Evolutionary conservation across 2,329 filamentous ascomycete genomes (phyloP).

Genomic region (Hymenoscyphus infarciens): DNA sequence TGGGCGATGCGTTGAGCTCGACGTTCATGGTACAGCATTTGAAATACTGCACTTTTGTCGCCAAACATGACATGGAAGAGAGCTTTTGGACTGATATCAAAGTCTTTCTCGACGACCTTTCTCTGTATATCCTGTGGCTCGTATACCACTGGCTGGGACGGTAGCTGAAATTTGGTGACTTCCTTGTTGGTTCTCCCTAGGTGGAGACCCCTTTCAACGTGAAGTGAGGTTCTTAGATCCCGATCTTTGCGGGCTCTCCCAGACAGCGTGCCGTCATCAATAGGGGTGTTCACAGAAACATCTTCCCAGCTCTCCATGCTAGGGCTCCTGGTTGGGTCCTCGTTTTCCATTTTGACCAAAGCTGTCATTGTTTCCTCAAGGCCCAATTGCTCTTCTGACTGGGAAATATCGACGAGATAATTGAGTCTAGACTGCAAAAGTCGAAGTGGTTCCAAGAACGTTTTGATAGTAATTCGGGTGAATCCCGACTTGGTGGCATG

Average conservation of each 20-base stretch:
- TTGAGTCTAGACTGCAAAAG: slow-evolving; percentile 82
- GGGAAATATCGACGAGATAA: slow-evolving; percentile 76
- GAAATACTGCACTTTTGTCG: slow-evolving; percentile 92
- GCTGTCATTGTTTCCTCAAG: slow-evolving; percentile 68
- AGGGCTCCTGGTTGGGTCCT: slow-evolving; percentile 58
- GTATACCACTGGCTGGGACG: slow-evolving; percentile 75
- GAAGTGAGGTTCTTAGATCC: slow-evolving; percentile 54
- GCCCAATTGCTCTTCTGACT: slow-evolving; percentile 65
- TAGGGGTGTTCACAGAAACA: slow-evolving; percentile 56
- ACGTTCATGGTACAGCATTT: slow-evolving; percentile 81
- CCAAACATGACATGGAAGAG: slow-evolving; percentile 96
- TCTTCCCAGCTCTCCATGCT: slow-evolving; percentile 93
- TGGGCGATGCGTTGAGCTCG: slow-evolving; percentile 77
- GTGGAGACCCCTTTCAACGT: slow-evolving; percentile 60
- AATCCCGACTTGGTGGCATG: slow-evolving; percentile 24
- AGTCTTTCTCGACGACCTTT: slow-evolving; percentile 73
- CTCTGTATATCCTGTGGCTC: slow-evolving; percentile 78
- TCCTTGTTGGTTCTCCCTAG: slow-evolving; percentile 36
- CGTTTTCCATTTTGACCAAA: slow-evolving; percentile 70
- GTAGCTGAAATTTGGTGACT: slow-evolving; percentile 69
- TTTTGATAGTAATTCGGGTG: slow-evolving; percentile 75
- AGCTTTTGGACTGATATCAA: slow-evolving; percentile 88
- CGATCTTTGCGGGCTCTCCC: slow-evolving; percentile 41
- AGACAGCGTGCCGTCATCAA: slow-evolving; percentile 52
- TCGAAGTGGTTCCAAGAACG: slow-evolving; percentile 82